phyloP scores from a whole-genome alignment of 1,139 yeast species.

The Suhomyces choctaworum region DNA sequence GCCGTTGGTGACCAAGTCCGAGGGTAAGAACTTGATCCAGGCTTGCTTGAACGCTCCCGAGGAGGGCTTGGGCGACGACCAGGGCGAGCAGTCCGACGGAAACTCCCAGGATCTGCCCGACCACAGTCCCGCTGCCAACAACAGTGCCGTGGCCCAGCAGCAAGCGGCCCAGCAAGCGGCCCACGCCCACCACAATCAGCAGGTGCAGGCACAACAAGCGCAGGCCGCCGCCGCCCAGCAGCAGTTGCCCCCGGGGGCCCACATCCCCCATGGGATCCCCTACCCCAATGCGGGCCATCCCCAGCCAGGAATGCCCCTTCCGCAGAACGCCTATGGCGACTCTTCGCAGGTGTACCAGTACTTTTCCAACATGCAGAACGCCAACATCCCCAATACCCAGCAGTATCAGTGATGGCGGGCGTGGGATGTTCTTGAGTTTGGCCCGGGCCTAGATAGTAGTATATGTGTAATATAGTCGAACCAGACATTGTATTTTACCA shows the following conservation, averaged over 20 bases:
- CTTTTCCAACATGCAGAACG: slow-evolving; percentile 56
- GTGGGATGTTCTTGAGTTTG: neutral
- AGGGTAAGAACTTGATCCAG: slow-evolving; percentile 94
- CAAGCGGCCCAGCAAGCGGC: slow-evolving; percentile 28
- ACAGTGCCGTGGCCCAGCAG: slow-evolving; percentile 31
- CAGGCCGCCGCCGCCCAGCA: slow-evolving; percentile 30
- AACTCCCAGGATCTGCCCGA: slow-evolving; percentile 44
- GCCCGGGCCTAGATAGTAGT: slow-evolving; percentile 4
- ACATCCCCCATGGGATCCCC: slow-evolving; percentile 48
- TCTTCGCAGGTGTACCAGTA: slow-evolving; percentile 54
- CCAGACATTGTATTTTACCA: too few species aligned
- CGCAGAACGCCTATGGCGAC: slow-evolving; percentile 46
- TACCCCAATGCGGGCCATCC: slow-evolving; percentile 44
- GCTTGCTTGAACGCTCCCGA: slow-evolving; percentile 96
- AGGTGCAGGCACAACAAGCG: slow-evolving; percentile 27
- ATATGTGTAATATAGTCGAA: slow-evolving; percentile 11
- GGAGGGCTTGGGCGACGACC: slow-evolving; percentile 59
- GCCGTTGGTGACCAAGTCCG: slow-evolving; percentile 94
- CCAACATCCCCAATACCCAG: slow-evolving; percentile 48
- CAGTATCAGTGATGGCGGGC: slow-evolving; percentile 33
- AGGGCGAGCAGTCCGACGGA: slow-evolving; percentile 62
- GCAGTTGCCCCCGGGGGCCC: slow-evolving; percentile 51
- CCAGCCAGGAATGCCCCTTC: slow-evolving; percentile 39
- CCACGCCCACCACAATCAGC: slow-evolving; percentile 26
- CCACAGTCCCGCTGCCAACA: slow-evolving; percentile 39